phyloP scores from a whole-genome alignment of 805 yeast species.

The Yarrowia sp. region DNA sequence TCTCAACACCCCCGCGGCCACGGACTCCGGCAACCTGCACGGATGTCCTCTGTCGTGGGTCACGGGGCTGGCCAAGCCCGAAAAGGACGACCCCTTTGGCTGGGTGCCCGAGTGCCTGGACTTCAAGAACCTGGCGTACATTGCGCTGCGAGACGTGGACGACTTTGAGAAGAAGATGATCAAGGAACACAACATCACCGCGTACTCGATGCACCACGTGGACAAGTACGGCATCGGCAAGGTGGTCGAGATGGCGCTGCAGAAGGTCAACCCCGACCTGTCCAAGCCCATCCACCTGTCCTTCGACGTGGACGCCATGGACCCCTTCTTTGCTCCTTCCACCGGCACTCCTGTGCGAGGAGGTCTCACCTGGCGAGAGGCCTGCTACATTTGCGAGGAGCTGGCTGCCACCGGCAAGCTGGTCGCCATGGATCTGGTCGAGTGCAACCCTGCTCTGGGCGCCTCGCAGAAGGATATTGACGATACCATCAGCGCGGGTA shows the following conservation, averaged over 20 bases:
- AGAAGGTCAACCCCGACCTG: conserved; percentile 73
- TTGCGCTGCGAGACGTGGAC: conserved; percentile 94
- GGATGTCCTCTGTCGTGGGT: conserved; percentile 96
- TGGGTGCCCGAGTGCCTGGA: conserved; percentile 81
- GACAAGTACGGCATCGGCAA: conserved; percentile 92
- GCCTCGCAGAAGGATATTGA: conserved; percentile 73
- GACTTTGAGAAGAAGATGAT: conserved; percentile 79
- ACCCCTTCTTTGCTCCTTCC: conserved; percentile 92
- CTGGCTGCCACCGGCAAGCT: conserved; percentile 89
- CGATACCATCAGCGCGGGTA: conserved; percentile 88
- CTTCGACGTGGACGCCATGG: conserved; percentile 96
- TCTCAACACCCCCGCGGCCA: conserved; percentile 83
- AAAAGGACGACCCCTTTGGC: conserved; percentile 66
- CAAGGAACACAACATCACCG: conserved; percentile 73
- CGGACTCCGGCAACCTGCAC: conserved; percentile 89
- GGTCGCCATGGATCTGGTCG: conserved; percentile 89
- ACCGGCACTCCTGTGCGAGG: conserved; percentile 99
- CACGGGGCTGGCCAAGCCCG: conserved; percentile 65
- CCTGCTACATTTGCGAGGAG: conserved; percentile 89
- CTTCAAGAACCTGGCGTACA: conserved; percentile 80
- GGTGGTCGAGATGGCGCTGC: conserved; percentile 91
- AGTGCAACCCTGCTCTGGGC: conserved; percentile 89
- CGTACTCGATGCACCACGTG: conserved; percentile 94
- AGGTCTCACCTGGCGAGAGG: conserved; percentile 93
- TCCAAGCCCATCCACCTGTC: conserved; percentile 83